Conservation (phyloP, 1,284 basidiomycete species). For the Apiotrichum veenhuisii region DNA sequence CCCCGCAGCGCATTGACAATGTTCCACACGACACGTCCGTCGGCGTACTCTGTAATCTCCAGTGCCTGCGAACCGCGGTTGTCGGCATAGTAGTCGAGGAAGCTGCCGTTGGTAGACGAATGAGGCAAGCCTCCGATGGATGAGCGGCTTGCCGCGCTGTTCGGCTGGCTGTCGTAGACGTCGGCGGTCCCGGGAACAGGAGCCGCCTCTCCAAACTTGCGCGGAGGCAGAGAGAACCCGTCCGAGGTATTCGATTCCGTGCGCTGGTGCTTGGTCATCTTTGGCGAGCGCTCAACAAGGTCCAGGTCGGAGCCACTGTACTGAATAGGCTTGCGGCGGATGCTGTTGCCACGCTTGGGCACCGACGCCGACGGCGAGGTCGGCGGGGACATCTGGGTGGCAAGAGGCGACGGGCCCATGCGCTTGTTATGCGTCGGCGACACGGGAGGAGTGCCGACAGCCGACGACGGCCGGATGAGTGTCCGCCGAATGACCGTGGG, state of each 20-base stretch:
- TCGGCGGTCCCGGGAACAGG: background rate
- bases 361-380: background rate
- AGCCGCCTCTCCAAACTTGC: conserved; percentile 6
- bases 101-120: conserved; percentile 12
- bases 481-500: conserved; percentile 32
- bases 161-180: background rate
- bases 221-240: conserved; percentile 1
- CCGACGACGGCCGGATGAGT: conserved; percentile 24
- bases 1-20: conserved; percentile 39
- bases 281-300: conserved; percentile 26
- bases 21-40: conserved; percentile 45
- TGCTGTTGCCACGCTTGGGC: conserved; percentile 16
- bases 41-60: conserved; percentile 44
- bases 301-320: conserved; percentile 35
- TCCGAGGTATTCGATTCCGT: conserved; percentile 6
- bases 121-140: background rate
- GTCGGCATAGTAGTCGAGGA: conserved; percentile 15
- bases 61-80: conserved; percentile 30
- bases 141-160: background rate
- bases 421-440: background rate
- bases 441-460: conserved; percentile 16
- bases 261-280: conserved; percentile 6
- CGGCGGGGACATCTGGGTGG: background rate
- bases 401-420: conserved; percentile 7
- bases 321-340: conserved; percentile 42